Percentiles rank a stretch among this genome's conserved stretches.
Conservation (phyloP, 257 asterid species). For the Gentiana macrophylla region DNA sequence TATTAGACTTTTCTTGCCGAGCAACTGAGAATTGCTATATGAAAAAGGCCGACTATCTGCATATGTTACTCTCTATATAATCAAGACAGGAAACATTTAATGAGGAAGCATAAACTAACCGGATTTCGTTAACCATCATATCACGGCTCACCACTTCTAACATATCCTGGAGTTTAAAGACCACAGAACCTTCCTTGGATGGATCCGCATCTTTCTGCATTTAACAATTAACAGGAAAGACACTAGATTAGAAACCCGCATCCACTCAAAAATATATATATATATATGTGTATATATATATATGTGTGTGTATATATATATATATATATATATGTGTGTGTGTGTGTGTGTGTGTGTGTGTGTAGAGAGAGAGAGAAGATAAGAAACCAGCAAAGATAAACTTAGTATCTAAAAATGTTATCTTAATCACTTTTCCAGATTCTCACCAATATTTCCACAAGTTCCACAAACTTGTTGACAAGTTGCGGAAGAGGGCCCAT, state of each 20-base stretch:
- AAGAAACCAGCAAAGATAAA: slow-evolving; percentile 8
- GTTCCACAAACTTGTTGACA: slow-evolving; percentile 67
- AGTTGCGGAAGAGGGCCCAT: slow-evolving; percentile 75
- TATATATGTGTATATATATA: too few species aligned
- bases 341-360: too few species aligned
- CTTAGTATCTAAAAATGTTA: slow-evolving; percentile 1
- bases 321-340: not conserved
- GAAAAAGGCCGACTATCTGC: too few species aligned
- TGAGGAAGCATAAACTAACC: slow-evolving; percentile 37
- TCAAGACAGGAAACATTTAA: too few species aligned
- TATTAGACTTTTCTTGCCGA: too few species aligned
- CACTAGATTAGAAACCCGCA: not conserved
- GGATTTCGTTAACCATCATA: slow-evolving; percentile 84
- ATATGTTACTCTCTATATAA: too few species aligned
- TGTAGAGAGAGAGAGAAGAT: not conserved
- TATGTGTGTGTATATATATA: not conserved
- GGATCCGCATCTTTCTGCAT: slow-evolving; percentile 74
- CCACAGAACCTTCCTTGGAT: slow-evolving; percentile 66
- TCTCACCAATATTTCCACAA: slow-evolving; percentile 87
- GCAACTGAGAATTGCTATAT: too few species aligned
- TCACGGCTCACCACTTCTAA: slow-evolving; percentile 85
- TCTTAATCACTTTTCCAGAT: not conserved
- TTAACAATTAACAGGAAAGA: not conserved
- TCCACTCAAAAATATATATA: too few species aligned
- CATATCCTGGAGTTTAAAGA: slow-evolving; percentile 89